phyloP scores from a whole-genome alignment of 164 flowering plant species.

The Vitis rupestris region DNA sequence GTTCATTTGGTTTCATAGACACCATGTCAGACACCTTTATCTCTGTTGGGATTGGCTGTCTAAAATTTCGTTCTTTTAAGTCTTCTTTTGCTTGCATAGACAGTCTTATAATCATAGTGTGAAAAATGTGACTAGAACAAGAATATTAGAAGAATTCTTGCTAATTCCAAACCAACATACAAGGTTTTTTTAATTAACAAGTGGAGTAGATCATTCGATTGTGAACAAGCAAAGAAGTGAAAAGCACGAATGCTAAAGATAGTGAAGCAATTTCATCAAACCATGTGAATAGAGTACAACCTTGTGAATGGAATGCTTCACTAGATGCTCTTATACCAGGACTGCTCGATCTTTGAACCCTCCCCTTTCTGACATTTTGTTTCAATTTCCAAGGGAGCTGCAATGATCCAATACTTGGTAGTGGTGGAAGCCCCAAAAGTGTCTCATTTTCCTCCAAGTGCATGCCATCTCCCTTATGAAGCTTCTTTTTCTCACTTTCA shows the following conservation, averaged over 20 bases:
- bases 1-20: no score
- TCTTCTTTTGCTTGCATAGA: no score
- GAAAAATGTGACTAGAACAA: no score
- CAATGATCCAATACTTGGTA: slow-evolving; percentile 8
- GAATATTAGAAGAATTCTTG: no score
- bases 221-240: neutral
- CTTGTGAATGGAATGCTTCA: neutral
- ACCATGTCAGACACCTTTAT: no score
- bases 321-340: neutral
- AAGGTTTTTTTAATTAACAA: no score
- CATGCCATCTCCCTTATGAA: no score
- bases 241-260: neutral
- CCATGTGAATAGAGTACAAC: no score
- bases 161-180: no score
- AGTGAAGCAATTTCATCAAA: neutral
- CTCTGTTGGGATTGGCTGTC: no score
- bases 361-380: slow-evolving; percentile 7
- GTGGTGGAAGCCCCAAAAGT: slow-evolving; percentile 2
- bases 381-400: slow-evolving; percentile 4
- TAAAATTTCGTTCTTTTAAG: no score
- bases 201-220: neutral
- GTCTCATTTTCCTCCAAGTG: neutral
- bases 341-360: slow-evolving; percentile 1
- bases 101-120: no score
- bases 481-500: neutral